Conservation (phyloP, 192 early-diverging fungal genomes). For the Coemansia sp. region DNA sequence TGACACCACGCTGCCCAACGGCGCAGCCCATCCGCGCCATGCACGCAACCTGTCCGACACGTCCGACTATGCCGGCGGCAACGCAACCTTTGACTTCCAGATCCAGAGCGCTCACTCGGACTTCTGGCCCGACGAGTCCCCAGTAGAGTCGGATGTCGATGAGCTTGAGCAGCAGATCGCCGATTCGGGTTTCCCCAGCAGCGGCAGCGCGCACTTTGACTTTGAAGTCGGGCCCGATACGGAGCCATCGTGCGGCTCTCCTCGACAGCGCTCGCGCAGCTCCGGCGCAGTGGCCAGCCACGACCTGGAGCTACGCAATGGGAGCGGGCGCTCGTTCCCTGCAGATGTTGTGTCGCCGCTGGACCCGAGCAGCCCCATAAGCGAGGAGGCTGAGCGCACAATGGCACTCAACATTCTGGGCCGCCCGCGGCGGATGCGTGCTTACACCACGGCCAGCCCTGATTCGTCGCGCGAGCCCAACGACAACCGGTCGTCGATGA, state of each 20-base stretch:
- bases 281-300: conserved; percentile 13
- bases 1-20: conserved; percentile 24
- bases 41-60: conserved; percentile 29
- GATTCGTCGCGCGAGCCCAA: conserved; percentile 8
- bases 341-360: conserved; percentile 16
- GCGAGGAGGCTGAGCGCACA: conserved; percentile 13
- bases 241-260: conserved; percentile 23
- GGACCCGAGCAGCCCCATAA: conserved; percentile 43
- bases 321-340: conserved; percentile 7
- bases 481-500: conserved; percentile 3
- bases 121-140: conserved; percentile 40
- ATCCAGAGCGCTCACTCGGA: conserved; percentile 22
- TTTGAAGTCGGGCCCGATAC: conserved; percentile 23
- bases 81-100: conserved; percentile 31
- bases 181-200: conserved; percentile 38
- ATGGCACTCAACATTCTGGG: conserved; percentile 42
- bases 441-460: conserved; percentile 8
- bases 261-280: conserved; percentile 21
- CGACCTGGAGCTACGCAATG: conserved; percentile 3
- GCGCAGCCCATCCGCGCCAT: conserved; percentile 17
- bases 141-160: conserved; percentile 18
- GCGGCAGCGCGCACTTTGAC: conserved; percentile 49
- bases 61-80: conserved; percentile 20
- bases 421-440: conserved; percentile 20
- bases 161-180: conserved; percentile 18